Percentiles rank a stretch among this genome's conserved stretches.
These are phyloP conservation scores for Dujonia santamariae DNA, from an alignment of 1,139 yeast genomes.

Conservation along the genomic window DNA sequence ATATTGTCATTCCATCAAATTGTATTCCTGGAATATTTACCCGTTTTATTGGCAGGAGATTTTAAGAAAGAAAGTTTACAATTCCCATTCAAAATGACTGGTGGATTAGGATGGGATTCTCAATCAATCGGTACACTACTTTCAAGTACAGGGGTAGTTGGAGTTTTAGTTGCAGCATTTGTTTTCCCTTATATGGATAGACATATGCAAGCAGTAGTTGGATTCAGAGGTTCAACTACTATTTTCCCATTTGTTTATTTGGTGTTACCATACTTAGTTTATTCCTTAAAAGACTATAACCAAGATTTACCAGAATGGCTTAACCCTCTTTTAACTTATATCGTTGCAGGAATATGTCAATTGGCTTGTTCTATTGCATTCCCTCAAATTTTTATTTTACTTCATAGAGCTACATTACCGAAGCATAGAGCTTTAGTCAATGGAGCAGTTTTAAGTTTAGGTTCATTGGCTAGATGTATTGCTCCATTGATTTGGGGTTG, in stretches of 20 bases:
- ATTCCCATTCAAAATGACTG: slow-evolving; percentile 34
- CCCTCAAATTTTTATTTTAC: slow-evolving; percentile 42
- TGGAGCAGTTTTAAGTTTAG: slow-evolving; percentile 48
- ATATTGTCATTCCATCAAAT: slow-evolving; percentile 47
- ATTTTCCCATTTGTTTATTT: slow-evolving; percentile 49
- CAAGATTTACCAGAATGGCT: slow-evolving; percentile 21
- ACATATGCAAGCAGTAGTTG: slow-evolving; percentile 41
- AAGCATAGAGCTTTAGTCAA: slow-evolving; percentile 50
- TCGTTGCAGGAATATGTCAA: slow-evolving; percentile 26
- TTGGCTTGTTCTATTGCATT: slow-evolving; percentile 32
- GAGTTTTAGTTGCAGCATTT: slow-evolving; percentile 49
- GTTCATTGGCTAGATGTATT: slow-evolving; percentile 53
- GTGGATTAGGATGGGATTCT: slow-evolving; percentile 35
- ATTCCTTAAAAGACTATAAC: slow-evolving; percentile 34
- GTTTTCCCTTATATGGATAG: slow-evolving; percentile 57
- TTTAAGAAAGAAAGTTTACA: slow-evolving; percentile 29
- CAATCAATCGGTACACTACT: slow-evolving; percentile 52
- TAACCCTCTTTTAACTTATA: slow-evolving; percentile 21
- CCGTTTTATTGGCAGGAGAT: slow-evolving; percentile 56
- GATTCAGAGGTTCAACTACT: slow-evolving; percentile 39
- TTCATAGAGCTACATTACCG: slow-evolving; percentile 47
- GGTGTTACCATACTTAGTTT: slow-evolving; percentile 48
- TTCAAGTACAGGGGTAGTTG: slow-evolving; percentile 55
- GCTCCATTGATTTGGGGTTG: slow-evolving; percentile 63
- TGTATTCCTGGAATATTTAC: slow-evolving; percentile 55